A percentile compares a stretch with the other conserved stretches of the same genome.
These are phyloP conservation scores for Leccinum arenicola DNA, from an alignment of 768 basidiomycete genomes.

Conservation along the genomic window DNA sequence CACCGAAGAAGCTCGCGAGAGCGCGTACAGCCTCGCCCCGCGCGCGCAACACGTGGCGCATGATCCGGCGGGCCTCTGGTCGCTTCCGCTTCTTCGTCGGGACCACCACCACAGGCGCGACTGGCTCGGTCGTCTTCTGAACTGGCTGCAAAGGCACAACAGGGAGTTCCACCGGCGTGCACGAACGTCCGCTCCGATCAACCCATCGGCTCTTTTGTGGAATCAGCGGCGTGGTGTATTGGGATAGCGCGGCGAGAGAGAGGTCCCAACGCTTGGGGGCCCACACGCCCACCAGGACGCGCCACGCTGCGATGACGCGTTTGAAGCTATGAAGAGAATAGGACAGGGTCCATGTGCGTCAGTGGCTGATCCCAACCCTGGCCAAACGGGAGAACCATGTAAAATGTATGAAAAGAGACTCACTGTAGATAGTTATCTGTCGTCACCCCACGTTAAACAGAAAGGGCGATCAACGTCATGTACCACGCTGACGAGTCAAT, in stretches of 20 bases:
- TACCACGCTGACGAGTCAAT: conserved; percentile 18
- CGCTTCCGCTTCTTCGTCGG: conserved; percentile 31
- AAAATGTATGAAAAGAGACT: conserved; percentile 23
- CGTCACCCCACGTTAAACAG: background rate
- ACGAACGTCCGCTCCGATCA: conserved; percentile 43
- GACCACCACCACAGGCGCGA: conserved; percentile 13
- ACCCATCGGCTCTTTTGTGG: conserved; percentile 76
- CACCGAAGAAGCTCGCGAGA: conserved; percentile 68
- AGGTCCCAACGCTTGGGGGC: conserved; percentile 81
- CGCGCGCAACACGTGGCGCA: conserved; percentile 85
- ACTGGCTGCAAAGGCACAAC: background rate
- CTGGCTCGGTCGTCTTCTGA: conserved; percentile 34
- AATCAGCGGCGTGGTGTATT: conserved; percentile 62
- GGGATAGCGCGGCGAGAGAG: conserved; percentile 65
- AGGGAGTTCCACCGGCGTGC: conserved; percentile 19
- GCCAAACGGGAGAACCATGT: background rate
- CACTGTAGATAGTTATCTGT: conserved; percentile 79
- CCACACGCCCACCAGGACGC: conserved; percentile 95
- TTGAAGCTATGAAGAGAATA: conserved; percentile 56
- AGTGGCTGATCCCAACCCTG: conserved; percentile 19
- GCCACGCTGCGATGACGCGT: conserved; percentile 90
- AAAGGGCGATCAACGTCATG: conserved; percentile 19
- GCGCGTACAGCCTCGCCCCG: conserved; percentile 81
- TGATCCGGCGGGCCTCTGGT: conserved; percentile 77
- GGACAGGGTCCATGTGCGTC: conserved; percentile 17